These are phyloP conservation scores for Xylariaceae sp. DNA, from an alignment of 2,329 filamentous ascomycete genomes.

Conservation along the genomic window DNA sequence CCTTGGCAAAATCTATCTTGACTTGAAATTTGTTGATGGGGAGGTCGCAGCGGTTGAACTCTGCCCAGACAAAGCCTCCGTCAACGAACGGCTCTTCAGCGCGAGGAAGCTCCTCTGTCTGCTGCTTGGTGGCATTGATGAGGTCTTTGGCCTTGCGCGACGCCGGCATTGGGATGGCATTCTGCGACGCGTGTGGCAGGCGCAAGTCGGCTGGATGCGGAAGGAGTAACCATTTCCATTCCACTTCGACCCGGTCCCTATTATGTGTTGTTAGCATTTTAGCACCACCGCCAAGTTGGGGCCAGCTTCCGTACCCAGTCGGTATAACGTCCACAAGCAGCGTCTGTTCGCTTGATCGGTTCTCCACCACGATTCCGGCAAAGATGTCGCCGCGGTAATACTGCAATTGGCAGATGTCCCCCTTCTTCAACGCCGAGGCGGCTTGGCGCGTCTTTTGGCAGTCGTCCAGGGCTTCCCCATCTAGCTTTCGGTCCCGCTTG, in stretches of 20 bases:
- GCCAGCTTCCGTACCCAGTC: slow-evolving; percentile 54
- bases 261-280: slow-evolving; percentile 37
- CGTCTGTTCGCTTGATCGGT: slow-evolving; percentile 67
- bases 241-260: slow-evolving; percentile 69
- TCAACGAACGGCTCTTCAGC: slow-evolving; percentile 63
- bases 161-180: slow-evolving; percentile 64
- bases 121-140: slow-evolving; percentile 59
- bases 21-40: slow-evolving; percentile 54
- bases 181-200: slow-evolving; percentile 67
- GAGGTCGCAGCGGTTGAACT: slow-evolving; percentile 64
- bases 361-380: slow-evolving; percentile 82
- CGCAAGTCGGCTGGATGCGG: slow-evolving; percentile 65
- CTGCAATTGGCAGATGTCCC: slow-evolving; percentile 83
- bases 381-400: slow-evolving; percentile 81
- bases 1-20: slow-evolving; percentile 66
- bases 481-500: slow-evolving; percentile 73
- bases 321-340: slow-evolving; percentile 79
- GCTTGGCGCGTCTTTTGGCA: slow-evolving; percentile 63
- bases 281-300: slow-evolving; percentile 3
- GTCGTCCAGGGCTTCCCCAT: slow-evolving; percentile 63
- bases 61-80: slow-evolving; percentile 66
- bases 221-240: slow-evolving; percentile 79
- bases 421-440: slow-evolving; percentile 61
- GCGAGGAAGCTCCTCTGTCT: slow-evolving; percentile 56
- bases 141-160: slow-evolving; percentile 58